Base-by-base conservation (phyloP, 345 rosid species). In the Trapa incisa region DNA sequence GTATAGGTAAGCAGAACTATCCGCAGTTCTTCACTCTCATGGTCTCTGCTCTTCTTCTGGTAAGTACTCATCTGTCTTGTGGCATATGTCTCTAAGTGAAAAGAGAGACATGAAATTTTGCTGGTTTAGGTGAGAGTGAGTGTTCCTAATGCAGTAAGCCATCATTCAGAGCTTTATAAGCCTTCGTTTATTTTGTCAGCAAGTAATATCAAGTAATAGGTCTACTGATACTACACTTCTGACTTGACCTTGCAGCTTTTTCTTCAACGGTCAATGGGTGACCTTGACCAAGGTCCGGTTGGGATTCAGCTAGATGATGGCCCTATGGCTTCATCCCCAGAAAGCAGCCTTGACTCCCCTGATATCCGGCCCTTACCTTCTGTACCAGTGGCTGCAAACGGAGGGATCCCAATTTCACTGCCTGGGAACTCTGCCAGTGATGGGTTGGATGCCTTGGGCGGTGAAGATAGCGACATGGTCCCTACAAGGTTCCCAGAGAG, bases 391-490 rank as follows among this genome's bases (percentile, higher is more conserved):
- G 85, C 67, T 85, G 88, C 69, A 92, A 86, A 67, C 93, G 87
- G 64, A 75, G 89, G 37, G 83, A 84, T 68, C 81, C 63, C 63
- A 58, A 10, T 58, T 11, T 11, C 91, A 61, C 96, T 86, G 32
- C 76, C 89, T 53, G 83, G 95, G 16, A 91, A 94, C 74, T 94
- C 99, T 45, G 83, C 95, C 56, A 94, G 96, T 67, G 96, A 94
- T 66, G 99, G 96, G 10, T 91, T 89, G 33, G 99, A 94, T 78
- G 93, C 99, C n/a, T 94, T 97, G 17, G 96, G 96, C 29, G 99
- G 99, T 33, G 99, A 94, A 79, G 99, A 94, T 70, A 94, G 99
- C 52, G 99, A 91, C 75, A 81, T 86, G 72, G 91, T 91, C 73
- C 91, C 99, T 76, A 79, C 90, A 15, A 85, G 99, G 78, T 78